Percentiles rank a stretch among this genome's conserved stretches.
phyloP scores from a whole-genome alignment of 257 asterid species.

The Fraxinus anomala region DNA sequence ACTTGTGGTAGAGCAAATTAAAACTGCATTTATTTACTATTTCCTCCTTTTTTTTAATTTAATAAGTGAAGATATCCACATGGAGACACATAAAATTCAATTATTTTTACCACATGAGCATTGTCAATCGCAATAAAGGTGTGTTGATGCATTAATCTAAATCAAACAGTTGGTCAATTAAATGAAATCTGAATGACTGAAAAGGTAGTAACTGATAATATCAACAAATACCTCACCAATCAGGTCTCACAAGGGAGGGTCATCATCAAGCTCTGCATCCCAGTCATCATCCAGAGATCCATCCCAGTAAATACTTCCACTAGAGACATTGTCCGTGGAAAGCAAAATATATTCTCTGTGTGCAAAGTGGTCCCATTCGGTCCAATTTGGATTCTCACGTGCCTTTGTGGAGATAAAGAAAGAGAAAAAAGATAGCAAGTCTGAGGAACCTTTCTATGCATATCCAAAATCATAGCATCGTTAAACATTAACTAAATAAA shows the following conservation, averaged over 20 bases:
- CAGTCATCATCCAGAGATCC: constrained; percentile 63
- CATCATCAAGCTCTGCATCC: not conserved
- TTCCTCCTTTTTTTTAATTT: constrained; percentile 5
- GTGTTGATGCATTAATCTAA: not conserved
- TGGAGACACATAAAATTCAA: constrained; percentile 8
- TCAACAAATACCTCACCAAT: constrained; percentile 45
- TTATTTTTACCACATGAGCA: constrained; percentile 3
- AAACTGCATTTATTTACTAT: constrained; percentile 3
- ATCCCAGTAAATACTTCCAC: constrained; percentile 98
- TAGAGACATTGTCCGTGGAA: constrained; percentile 95
- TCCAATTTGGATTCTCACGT: constrained; percentile 85
- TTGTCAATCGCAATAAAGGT: not conserved
- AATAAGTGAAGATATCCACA: not conserved
- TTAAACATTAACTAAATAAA: not conserved
- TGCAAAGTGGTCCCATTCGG: constrained; percentile 98
- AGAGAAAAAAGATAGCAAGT: not conserved
- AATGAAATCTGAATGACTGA: not conserved
- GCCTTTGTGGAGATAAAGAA: constrained; percentile 49
- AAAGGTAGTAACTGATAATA: not conserved
- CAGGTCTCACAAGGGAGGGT: constrained; percentile 75
- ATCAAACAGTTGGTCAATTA: not conserved
- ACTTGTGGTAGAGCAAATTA: not conserved
- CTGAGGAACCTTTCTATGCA: constrained; percentile 13
- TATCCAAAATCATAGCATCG: constrained; percentile 16
- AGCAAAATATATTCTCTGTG: constrained; percentile 95